Conservation (phyloP, 2,329 filamentous ascomycete species). For the Colletotrichum filicis region DNA sequence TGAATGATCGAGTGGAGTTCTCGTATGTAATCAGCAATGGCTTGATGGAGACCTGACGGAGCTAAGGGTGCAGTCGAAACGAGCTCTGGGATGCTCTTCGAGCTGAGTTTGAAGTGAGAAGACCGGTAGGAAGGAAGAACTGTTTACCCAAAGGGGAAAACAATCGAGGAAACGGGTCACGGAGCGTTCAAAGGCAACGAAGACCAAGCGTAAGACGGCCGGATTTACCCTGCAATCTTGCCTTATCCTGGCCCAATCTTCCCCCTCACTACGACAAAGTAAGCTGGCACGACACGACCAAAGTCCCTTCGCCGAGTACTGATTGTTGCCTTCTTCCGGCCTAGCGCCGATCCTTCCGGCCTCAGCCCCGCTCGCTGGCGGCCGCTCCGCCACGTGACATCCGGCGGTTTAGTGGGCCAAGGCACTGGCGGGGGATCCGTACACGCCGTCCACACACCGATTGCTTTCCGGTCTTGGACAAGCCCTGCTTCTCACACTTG, state of each 20-base stretch:
- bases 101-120: neutral
- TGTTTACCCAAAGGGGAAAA: slow-evolving; percentile 19
- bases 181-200: neutral
- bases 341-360: neutral
- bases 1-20: neutral
- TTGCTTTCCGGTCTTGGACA: neutral
- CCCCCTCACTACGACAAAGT: neutral
- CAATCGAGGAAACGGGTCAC: neutral
- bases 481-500: neutral
- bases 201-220: neutral
- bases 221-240: neutral
- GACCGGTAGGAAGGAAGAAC: neutral
- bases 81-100: neutral
- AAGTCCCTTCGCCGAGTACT: neutral
- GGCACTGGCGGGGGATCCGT: neutral
- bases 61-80: neutral
- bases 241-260: neutral
- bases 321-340: slow-evolving; percentile 29
- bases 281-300: neutral
- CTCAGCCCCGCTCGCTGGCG: too few species aligned
- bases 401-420: neutral
- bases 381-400: neutral
- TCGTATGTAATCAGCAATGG: neutral
- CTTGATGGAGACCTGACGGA: neutral
- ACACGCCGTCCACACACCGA: neutral